Percentiles rank a stretch among this genome's conserved stretches.
phyloP scores from a whole-genome alignment of 306 rosid genomes.

The Glycine latifolia region DNA sequence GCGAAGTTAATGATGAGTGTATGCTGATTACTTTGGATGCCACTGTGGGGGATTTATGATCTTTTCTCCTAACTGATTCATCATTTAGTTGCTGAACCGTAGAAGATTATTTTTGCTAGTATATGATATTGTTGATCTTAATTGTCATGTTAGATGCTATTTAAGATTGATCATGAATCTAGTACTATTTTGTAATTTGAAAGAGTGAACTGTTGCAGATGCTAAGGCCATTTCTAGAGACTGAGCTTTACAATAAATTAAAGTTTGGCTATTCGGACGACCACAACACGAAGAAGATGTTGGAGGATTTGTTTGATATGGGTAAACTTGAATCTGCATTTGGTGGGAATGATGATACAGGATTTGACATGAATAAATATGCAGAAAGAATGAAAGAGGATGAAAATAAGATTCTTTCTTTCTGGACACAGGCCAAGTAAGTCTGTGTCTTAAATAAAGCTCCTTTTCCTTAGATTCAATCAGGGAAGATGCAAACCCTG shows the following conservation, averaged over 20 bases:
- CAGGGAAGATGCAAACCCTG: too few species aligned
- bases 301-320: slow-evolving; percentile 6
- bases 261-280: not conserved
- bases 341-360: not conserved
- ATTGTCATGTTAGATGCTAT: too few species aligned
- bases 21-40: too few species aligned
- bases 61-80: too few species aligned
- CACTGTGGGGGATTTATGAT: too few species aligned
- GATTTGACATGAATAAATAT: not conserved
- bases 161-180: too few species aligned
- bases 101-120: too few species aligned
- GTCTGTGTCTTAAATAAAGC: not conserved
- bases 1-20: too few species aligned
- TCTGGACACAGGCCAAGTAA: not conserved
- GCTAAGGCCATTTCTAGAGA: not conserved
- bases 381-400: not conserved
- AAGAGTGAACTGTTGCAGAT: not conserved
- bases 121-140: too few species aligned
- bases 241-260: not conserved
- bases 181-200: too few species aligned
- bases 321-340: not conserved
- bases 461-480: too few species aligned
- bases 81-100: too few species aligned
- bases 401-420: not conserved
- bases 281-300: not conserved